These are phyloP conservation scores for Lepidium didymum DNA, from an alignment of 345 rosid genomes.

Conservation along the genomic window DNA sequence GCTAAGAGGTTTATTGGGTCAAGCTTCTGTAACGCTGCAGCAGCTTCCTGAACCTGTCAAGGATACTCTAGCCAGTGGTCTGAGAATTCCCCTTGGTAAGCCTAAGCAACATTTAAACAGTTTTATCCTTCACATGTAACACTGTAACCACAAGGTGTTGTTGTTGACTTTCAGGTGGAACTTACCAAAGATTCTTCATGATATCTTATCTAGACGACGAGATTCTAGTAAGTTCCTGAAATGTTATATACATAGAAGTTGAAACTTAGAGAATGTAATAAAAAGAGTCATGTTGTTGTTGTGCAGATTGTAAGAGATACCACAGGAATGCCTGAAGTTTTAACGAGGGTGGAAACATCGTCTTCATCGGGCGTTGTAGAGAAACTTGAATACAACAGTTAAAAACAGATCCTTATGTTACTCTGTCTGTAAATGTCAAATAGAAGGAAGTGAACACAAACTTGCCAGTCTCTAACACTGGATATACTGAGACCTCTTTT, in stretches of 20 bases:
- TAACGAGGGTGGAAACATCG: conserved; percentile 65
- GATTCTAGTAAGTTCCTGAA: conserved; percentile 27
- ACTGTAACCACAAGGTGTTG: not conserved
- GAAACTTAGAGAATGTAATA: not conserved
- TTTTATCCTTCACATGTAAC: not conserved
- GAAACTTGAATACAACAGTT: conserved; percentile 60
- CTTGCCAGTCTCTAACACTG: not conserved
- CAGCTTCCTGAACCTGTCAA: conserved; percentile 75
- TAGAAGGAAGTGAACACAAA: not conserved
- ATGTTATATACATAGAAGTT: not conserved
- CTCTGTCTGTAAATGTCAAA: conserved; percentile 7
- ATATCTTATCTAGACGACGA: conserved; percentile 92
- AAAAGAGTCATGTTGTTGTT: not conserved
- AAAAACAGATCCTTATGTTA: conserved; percentile 12
- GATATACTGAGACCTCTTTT: not conserved
- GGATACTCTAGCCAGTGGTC: conserved; percentile 56
- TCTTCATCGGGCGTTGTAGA: conserved; percentile 37
- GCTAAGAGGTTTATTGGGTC: conserved; percentile 63
- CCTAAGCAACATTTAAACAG: not conserved
- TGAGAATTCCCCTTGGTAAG: conserved; percentile 77
- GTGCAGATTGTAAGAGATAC: conserved; percentile 69
- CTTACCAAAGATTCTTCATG: conserved; percentile 85
- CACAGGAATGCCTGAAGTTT: conserved; percentile 77
- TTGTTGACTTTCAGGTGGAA: conserved; percentile 44
- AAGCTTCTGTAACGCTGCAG: conserved; percentile 51